Evolutionary conservation across 805 yeast genomes (phyloP).

Genomic region (Ogataea philodendri): DNA sequence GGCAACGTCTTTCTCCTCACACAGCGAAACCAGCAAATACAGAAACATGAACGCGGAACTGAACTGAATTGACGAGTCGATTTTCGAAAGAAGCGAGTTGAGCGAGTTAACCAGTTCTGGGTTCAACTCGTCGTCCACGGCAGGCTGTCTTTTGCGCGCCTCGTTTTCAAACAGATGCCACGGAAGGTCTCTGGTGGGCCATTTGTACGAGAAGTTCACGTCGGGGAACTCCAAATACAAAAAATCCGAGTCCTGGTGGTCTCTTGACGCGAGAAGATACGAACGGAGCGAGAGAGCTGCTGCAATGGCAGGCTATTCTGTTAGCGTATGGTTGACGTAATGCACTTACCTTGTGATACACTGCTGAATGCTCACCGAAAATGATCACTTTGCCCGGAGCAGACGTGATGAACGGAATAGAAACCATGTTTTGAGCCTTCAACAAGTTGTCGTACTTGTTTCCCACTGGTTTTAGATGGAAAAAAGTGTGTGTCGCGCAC

Average conservation of each 20-base stretch:
- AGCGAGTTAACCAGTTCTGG: conserved; percentile 56
- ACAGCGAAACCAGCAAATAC: conserved; percentile 65
- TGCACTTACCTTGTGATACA: conserved; percentile 64
- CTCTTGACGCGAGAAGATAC: conserved; percentile 62
- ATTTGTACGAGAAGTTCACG: conserved; percentile 59
- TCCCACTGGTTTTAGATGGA: conserved; percentile 5
- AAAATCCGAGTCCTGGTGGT: conserved; percentile 36
- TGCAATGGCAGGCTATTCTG: conserved; percentile 95
- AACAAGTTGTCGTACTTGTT: conserved; percentile 2
- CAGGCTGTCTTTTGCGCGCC: conserved; percentile 26
- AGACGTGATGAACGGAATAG: conserved; percentile 67
- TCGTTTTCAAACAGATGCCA: conserved; percentile 42
- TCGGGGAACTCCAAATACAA: conserved; percentile 81
- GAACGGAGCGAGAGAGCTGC: conserved; percentile 89
- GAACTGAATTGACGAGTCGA: conserved; percentile 59
- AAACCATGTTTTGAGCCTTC: conserved; percentile 3
- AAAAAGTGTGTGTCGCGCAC: conserved; percentile 4
- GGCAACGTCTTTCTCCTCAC: conserved; percentile 47
- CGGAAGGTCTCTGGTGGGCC: conserved; percentile 64
- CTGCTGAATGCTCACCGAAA: conserved; percentile 97
- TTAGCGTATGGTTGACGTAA: no score
- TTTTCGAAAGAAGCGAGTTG: conserved; percentile 41
- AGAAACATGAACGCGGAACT: conserved; percentile 82
- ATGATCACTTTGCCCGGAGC: conserved; percentile 97
- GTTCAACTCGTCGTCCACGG: conserved; percentile 52